Base-by-base conservation (phyloP, 83 land plant genomes). In the Picea abies region DNA sequence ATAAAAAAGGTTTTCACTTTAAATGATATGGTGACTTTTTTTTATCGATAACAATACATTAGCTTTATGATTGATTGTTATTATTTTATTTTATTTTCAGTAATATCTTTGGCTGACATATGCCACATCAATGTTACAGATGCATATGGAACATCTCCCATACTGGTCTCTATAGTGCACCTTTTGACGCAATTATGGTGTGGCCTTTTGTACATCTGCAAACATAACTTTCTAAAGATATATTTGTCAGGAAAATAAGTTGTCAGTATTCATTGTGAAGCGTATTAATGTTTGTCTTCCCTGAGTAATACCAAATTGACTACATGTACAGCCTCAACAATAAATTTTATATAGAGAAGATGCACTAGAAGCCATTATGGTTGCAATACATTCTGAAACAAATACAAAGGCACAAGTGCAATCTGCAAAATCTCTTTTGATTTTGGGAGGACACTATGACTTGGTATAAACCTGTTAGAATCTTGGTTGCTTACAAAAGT, bases 341-440 rank as follows among this genome's bases (percentile, higher is more conserved):
- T 70, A 77, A 52, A 93, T 94, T 82, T 41, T 93, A 22, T 89
- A 85, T 79, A 87, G 92, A 92, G 96, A 90, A 77, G 96, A 93
- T 79, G 92, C 90, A 14, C 29, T 93, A n/a, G 91, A 88, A 15
- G 82, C 90, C 81, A 22, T 92, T 52, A 67, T 92, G 76, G 64
- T 26, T 77, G 80, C 91, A 17, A 70, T 93, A 66, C 75, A 88
- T 49, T 82, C 71, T n/a, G 75, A 88, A 62, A 81, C 17, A 4
- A 77, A 85, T 66, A 58, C 49, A 62, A 85, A 79, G 29, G 75
- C 85, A n/a, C 86, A 82, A 73, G 71, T 82, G 41, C 83, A 82
- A 77, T 81, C 87, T 70, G 84, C 84, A 63, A 85, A 88, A 80
- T 87, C 93, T 39, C 86, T 93, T 62, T 78, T 83, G 4, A 75